phyloP scores from a whole-genome alignment of 768 basidiomycete species.

The Gelatoporia subvermispora region DNA sequence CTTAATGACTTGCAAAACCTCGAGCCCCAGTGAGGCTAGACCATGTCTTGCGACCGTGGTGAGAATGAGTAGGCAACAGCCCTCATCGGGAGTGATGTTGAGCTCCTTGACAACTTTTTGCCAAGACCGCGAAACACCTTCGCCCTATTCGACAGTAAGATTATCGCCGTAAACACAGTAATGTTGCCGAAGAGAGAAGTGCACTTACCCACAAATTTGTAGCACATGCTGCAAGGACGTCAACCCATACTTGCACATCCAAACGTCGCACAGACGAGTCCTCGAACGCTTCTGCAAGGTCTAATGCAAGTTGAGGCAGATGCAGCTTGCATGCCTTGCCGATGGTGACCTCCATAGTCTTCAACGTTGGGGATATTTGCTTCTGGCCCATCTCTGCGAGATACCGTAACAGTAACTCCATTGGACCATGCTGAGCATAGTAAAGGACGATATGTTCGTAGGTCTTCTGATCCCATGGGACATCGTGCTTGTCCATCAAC shows the following conservation, averaged over 20 bases:
- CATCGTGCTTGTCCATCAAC: slow-evolving; percentile 46
- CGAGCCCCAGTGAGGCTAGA: slow-evolving; percentile 62
- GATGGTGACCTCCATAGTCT: slow-evolving; percentile 49
- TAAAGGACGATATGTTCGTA: slow-evolving; percentile 51
- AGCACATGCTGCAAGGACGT: slow-evolving; percentile 62
- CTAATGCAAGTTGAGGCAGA: slow-evolving; percentile 64
- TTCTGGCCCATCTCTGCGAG: slow-evolving; percentile 53
- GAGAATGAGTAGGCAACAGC: slow-evolving; percentile 63
- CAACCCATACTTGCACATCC: slow-evolving; percentile 53
- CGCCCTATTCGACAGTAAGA: slow-evolving; percentile 38
- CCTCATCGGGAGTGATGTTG: slow-evolving; percentile 65
- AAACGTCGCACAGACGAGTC: slow-evolving; percentile 46
- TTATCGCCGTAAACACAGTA: not conserved
- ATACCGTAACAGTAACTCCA: slow-evolving; percentile 63
- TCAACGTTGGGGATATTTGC: slow-evolving; percentile 46
- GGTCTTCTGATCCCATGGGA: slow-evolving; percentile 48
- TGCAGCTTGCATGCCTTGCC: slow-evolving; percentile 47
- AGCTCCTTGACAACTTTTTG: slow-evolving; percentile 46
- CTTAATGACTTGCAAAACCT: slow-evolving; percentile 56
- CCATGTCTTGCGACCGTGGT: slow-evolving; percentile 71
- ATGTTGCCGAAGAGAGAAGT: not conserved
- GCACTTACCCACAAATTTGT: slow-evolving; percentile 61
- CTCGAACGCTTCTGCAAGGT: slow-evolving; percentile 63
- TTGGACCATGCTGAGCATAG: slow-evolving; percentile 39
- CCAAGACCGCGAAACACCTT: slow-evolving; percentile 67